Conservation (phyloP, 768 basidiomycete species). For the Boletales sp. region DNA sequence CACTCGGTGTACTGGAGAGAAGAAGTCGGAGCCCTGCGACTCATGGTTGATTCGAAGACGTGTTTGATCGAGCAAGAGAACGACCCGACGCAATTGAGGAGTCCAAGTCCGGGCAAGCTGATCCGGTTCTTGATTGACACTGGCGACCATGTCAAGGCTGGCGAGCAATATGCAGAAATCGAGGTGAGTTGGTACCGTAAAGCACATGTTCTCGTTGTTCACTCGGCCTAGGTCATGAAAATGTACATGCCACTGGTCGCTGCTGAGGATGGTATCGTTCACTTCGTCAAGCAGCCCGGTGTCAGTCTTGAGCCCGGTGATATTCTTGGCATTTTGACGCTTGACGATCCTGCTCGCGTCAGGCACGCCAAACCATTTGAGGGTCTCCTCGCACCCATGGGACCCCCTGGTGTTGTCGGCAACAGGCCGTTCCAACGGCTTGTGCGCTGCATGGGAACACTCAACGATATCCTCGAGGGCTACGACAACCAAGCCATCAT, state of each 20-base stretch:
- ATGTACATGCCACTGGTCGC: constrained; percentile 99
- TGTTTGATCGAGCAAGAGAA: constrained; percentile 99
- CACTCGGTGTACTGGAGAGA: constrained; percentile 98
- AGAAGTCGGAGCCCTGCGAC: constrained; percentile 88
- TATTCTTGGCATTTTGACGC: constrained; percentile 92
- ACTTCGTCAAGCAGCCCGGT: constrained; percentile 97
- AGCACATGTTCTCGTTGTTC: neutral
- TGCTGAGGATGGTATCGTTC: constrained; percentile 88
- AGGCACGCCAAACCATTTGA: constrained; percentile 99
- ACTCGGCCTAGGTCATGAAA: constrained; percentile 76
- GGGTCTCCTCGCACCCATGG: constrained; percentile 85
- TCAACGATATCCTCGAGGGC: constrained; percentile 92
- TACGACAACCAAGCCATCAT: constrained; percentile 96
- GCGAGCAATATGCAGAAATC: constrained; percentile 97
- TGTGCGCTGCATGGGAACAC: constrained; percentile 63
- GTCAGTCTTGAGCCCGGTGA: constrained; percentile 96
- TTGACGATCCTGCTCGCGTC: constrained; percentile 94
- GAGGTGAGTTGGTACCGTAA: constrained; percentile 54
- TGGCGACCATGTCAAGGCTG: constrained; percentile 95
- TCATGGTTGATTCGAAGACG: constrained; percentile 97
- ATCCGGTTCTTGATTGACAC: constrained; percentile 93
- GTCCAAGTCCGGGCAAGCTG: constrained; percentile 95
- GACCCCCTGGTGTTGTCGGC: constrained; percentile 79
- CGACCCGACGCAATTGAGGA: constrained; percentile 94
- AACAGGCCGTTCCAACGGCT: constrained; percentile 89